phyloP scores from a whole-genome alignment of 1,284 basidiomycete species.

The Cutaneotrichosporon sp. region DNA sequence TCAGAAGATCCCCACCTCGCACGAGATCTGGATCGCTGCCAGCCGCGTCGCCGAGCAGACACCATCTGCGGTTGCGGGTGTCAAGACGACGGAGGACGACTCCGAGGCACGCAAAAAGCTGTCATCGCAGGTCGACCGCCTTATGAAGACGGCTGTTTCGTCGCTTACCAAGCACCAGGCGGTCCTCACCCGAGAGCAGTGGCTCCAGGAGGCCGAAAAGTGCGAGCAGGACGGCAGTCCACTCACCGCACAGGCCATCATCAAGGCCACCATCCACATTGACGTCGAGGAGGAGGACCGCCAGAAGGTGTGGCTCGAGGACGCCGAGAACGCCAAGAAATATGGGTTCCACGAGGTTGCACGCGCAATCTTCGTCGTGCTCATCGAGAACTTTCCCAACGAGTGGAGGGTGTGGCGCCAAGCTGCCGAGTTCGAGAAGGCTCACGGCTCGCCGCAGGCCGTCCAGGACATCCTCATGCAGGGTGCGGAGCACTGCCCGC shows the following conservation, averaged over 20 bases:
- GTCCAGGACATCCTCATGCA: constrained; percentile 77
- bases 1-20: constrained; percentile 87
- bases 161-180: constrained; percentile 80
- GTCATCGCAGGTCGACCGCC: constrained; percentile 68
- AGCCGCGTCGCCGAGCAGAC: constrained; percentile 86
- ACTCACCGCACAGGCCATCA: constrained; percentile 86
- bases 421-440: constrained; percentile 88
- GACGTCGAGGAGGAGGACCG: constrained; percentile 94
- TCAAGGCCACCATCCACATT: constrained; percentile 91
- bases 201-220: constrained; percentile 90
- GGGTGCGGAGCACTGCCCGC: constrained; percentile 85
- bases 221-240: constrained; percentile 84
- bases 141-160: constrained; percentile 78
- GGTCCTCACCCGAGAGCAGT: constrained; percentile 86
- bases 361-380: constrained; percentile 82
- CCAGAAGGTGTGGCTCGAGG: constrained; percentile 83
- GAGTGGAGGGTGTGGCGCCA: constrained; percentile 77
- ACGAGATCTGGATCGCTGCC: constrained; percentile 99
- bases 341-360: constrained; percentile 78
- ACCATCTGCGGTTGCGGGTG: constrained; percentile 51
- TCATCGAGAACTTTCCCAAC: constrained; percentile 87
- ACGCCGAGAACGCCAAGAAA: constrained; percentile 77
- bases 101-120: constrained; percentile 61
- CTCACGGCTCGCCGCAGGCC: constrained; percentile 77
- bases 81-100: constrained; percentile 55